Conservation (phyloP, 495 filamentous ascomycete species). For the Xylaria scruposa region DNA sequence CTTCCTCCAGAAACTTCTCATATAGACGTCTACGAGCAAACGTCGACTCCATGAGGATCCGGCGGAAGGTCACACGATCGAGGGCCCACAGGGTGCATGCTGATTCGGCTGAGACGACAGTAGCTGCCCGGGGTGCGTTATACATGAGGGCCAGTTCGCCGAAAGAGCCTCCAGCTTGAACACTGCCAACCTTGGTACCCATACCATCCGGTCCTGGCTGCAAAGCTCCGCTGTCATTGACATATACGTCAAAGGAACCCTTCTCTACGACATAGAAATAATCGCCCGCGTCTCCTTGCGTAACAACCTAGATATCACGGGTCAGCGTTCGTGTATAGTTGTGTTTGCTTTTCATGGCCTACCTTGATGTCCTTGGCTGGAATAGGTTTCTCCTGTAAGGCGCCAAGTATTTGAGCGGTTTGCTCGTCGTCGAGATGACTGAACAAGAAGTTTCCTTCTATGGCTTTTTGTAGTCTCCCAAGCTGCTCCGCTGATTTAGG, state of each 20-base stretch:
- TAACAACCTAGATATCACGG: conserved; percentile 69
- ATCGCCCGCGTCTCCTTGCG: conserved; percentile 93
- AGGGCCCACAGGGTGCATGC: conserved; percentile 89
- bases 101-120: conserved; percentile 82
- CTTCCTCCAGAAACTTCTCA: conserved; percentile 96
- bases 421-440: conserved; percentile 94
- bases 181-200: conserved; percentile 81
- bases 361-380: conserved; percentile 92
- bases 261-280: conserved; percentile 98
- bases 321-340: not conserved
- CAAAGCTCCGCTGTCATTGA: conserved; percentile 79
- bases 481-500: conserved; percentile 84
- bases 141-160: conserved; percentile 98
- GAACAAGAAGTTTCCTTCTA: conserved; percentile 92
- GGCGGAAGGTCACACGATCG: conserved; percentile 94
- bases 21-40: conserved; percentile 97
- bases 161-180: conserved; percentile 92
- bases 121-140: conserved; percentile 96
- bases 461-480: conserved; percentile 76
- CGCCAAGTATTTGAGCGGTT: conserved; percentile 82
- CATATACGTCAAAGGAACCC: conserved; percentile 88
- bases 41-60: conserved; percentile 97
- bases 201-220: conserved; percentile 84
- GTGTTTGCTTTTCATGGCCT: not conserved
- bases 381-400: conserved; percentile 92